Evolutionary conservation across 148 eudicot genomes (phyloP), one percentile per base, ranked within the genome.

Genomic region (Vaccinium corymbosum): DNA sequence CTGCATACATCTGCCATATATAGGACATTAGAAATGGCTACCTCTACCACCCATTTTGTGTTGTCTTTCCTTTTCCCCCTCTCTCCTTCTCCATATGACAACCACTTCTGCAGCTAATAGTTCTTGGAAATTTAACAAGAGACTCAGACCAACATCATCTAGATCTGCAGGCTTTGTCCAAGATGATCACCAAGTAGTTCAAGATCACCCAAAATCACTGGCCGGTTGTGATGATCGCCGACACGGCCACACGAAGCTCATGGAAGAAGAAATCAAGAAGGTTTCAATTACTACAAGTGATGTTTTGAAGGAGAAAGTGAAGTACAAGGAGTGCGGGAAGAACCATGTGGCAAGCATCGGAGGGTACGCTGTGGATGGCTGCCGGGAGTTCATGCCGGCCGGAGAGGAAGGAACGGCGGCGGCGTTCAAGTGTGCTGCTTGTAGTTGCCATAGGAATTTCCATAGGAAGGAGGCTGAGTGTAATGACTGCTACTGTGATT

Each of bases 351-450:
- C 91, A 2, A 81, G 66, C 11, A 85, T 85, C 25, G 91, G 91
- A 0, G 83, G 84, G 22, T 71, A 83, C 59, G 89, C 87, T 1
- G 87, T 89, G 20, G 91, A 89, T 70, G 91, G 91, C 0, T 89
- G 91, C 76, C 71, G 89, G 29, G 91, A 89, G 73, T 89, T 89
- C 81, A 89, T 89, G 91, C 81, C 89, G 6, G 80, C 89, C 13
- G 87, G 89, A 14, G 87, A 87, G 27, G 89, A 80, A 17, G 88
- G 85, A 9, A 85, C 83, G 20, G 38, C 14, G 57, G 87, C 87
- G 6, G 87, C 85, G 6, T 78, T 89, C 72, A 72, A 42, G 9
- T 89, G 90, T 22, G 90, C 89, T 5, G 90, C 89, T 17, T 89
- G 90, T 66, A 75, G 62, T 80, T 88, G 90, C 73, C 90, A 88